phyloP scores from a whole-genome alignment of 371 early-diverging fungal genomes.

The Mortierella sp. region DNA sequence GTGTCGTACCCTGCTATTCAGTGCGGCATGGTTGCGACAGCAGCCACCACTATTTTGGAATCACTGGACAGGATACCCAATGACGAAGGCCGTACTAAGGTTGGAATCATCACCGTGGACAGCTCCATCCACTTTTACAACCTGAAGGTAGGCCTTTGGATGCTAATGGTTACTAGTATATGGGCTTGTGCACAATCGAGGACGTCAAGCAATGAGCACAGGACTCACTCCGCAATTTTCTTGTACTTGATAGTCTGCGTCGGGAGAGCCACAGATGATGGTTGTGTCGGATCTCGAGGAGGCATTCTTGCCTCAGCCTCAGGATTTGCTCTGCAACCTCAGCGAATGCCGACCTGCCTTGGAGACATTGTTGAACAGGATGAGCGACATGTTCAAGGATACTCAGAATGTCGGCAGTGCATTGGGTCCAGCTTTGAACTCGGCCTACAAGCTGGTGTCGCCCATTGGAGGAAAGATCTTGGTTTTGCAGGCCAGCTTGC shows the following conservation, averaged over 20 bases:
- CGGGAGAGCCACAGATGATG: conserved; percentile 92
- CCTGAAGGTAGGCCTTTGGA: conserved; percentile 67
- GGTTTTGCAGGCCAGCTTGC: conserved; percentile 85
- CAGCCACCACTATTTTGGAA: conserved; percentile 85
- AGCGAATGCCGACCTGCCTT: conserved; percentile 79
- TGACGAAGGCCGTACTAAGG: conserved; percentile 86
- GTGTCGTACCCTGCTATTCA: conserved; percentile 92
- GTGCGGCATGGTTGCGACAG: conserved; percentile 80
- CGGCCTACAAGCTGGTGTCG: conserved; percentile 86
- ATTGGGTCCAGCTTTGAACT: conserved; percentile 88
- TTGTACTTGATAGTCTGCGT: conserved; percentile 38
- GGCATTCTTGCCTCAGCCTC: conserved; percentile 87
- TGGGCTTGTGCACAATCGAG: background rate
- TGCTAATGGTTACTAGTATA: conserved; percentile 66
- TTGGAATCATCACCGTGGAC: conserved; percentile 94
- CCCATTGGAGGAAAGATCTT: conserved; percentile 94
- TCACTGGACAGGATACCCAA: conserved; percentile 92
- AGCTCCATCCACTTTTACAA: conserved; percentile 92
- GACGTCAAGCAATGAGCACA: background rate
- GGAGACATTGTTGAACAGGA: conserved; percentile 77
- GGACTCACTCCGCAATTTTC: background rate
- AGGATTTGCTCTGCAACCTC: conserved; percentile 89
- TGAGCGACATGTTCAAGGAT: conserved; percentile 88
- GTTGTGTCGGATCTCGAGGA: conserved; percentile 94
- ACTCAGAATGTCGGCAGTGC: conserved; percentile 83